Conservation (phyloP, 768 basidiomycete genomes). For the Thelephora aurantiotincta region DNA sequence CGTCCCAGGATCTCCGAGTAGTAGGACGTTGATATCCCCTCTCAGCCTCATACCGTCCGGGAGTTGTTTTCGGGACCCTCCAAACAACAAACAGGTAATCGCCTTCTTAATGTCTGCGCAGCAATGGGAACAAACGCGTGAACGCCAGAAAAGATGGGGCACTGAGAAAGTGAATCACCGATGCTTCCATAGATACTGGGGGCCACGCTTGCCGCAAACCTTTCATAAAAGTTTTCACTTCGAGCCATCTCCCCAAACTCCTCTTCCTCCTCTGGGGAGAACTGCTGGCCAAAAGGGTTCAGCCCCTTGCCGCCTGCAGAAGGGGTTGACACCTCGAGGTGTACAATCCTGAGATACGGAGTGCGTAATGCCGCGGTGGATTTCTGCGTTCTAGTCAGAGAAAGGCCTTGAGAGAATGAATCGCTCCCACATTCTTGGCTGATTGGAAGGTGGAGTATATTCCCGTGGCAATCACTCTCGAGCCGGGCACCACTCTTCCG, state of each 20-base stretch:
- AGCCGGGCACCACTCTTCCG: conserved; percentile 88
- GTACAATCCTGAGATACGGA: conserved; percentile 87
- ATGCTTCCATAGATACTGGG: conserved; percentile 95
- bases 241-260: conserved; percentile 88
- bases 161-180: conserved; percentile 33
- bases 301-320: conserved; percentile 54
- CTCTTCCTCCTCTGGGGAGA: conserved; percentile 93
- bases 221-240: conserved; percentile 81
- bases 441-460: conserved; percentile 95
- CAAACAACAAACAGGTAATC: conserved; percentile 89
- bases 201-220: conserved; percentile 86
- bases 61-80: conserved; percentile 91
- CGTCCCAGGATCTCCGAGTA: conserved; percentile 96
- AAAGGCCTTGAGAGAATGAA: neutral
- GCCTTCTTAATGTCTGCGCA: conserved; percentile 93
- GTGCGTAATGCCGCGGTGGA: conserved; percentile 78
- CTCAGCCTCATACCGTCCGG: conserved; percentile 95
- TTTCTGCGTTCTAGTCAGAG: conserved; percentile 31
- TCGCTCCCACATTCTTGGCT: conserved; percentile 53
- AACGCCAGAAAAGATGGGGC: neutral
- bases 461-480: conserved; percentile 89
- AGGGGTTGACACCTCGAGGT: conserved; percentile 80
- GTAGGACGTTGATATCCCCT: conserved; percentile 94
- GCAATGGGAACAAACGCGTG: neutral
- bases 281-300: conserved; percentile 80